Percentiles rank a stretch among this genome's conserved stretches.
Evolutionary conservation across 192 early-diverging fungal species (phyloP).

Genomic region (Haplosporangium gracile): DNA sequence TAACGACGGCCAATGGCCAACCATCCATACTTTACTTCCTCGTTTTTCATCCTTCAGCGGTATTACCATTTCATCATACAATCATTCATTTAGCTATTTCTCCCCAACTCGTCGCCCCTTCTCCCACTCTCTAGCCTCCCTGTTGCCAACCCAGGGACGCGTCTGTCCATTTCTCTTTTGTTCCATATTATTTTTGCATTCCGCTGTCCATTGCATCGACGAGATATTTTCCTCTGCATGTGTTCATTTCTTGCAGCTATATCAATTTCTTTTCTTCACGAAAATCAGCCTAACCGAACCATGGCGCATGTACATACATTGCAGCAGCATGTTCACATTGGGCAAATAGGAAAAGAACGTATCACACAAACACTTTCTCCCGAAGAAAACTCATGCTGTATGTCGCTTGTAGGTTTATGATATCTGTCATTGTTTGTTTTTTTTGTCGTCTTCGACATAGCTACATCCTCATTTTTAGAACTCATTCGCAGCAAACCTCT

Average conservation of each 20-base stretch:
- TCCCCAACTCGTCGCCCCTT: too few species aligned
- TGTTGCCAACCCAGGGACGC: too few species aligned
- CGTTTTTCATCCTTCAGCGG: too few species aligned
- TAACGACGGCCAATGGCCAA: too few species aligned
- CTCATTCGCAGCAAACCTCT: constrained; percentile 75
- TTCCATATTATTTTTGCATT: too few species aligned
- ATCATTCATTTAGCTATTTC: too few species aligned
- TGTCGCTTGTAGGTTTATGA: neutral
- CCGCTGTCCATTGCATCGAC: too few species aligned
- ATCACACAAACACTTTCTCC: neutral
- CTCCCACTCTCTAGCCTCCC: too few species aligned
- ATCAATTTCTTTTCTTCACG: neutral
- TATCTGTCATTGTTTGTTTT: neutral
- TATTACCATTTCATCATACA: too few species aligned
- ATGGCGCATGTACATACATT: neutral
- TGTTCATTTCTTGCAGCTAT: neutral
- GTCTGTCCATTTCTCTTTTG: too few species aligned
- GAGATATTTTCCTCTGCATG: neutral
- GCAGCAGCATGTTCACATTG: neutral
- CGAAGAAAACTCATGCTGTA: neutral
- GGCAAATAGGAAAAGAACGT: neutral
- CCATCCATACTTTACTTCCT: too few species aligned
- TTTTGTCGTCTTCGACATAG: neutral
- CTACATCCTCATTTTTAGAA: constrained; percentile 26
- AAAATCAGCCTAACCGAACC: neutral